Evolutionary conservation across 805 yeast genomes (phyloP), one percentile per base, ranked within the genome.

Genomic region (Lipomyces kockii): DNA sequence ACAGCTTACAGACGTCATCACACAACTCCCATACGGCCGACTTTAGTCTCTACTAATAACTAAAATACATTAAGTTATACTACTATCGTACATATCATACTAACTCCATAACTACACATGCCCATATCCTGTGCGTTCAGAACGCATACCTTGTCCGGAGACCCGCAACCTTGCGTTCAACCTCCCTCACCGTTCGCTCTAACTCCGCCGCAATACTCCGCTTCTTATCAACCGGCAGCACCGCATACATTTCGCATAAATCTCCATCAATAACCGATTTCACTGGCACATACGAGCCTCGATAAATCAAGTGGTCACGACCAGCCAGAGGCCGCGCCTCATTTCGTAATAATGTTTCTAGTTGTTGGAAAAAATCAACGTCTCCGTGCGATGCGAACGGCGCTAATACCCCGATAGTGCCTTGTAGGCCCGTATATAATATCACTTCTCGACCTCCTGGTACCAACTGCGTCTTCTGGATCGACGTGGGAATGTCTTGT

Each of bases 241-340:
- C 74, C 59, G 74, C 78, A 73, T 81, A 90, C 54, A 78, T 76
- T 73, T 92, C 97, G 59, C 94, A 81, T 17, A 91, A 80, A 75
- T 95, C 98, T 9, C 99, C 99, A 78, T 95, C 98, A 53, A 95
- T 83, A 2, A 90, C 87, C 60, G 86, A 84, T 70, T 87, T 88
- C 1, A 83, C 85, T 0, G 98, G 97, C n/a, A 86, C 87, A 76
- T 91, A 92, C 74, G 89, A 89, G 62, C 98, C 84, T 64, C 98
- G 80, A 76, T 83, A 93, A 65, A 84, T 84, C 69, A 85, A 67
- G 65, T 88, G 90, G 69, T 89, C 89, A 65, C 95, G 82, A 0
- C 89, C 94, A 2, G 87, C 81, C n/a, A 87, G 64, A 3, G 83
- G 76, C 25, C 75, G 68, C 7, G 56, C 66, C 2, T 66, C 66